Conservation (phyloP, 495 filamentous ascomycete species). For the Hypoxylon crocopeplum region DNA sequence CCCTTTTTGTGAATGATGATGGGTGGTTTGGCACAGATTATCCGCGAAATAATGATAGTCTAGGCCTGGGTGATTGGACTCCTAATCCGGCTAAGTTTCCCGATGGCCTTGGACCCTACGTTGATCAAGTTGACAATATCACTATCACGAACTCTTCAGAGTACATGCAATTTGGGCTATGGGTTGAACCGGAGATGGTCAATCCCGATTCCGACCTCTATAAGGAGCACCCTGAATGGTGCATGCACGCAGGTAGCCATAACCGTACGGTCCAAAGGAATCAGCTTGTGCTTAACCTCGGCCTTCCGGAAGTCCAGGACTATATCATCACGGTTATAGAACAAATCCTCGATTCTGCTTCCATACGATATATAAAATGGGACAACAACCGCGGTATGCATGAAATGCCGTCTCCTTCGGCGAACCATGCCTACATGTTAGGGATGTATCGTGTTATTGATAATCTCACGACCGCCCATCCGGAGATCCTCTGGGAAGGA, state of each 20-base stretch:
- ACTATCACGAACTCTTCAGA: slow-evolving; percentile 49
- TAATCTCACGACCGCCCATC: slow-evolving; percentile 58
- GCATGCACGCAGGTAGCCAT: slow-evolving; percentile 57
- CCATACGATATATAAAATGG: slow-evolving; percentile 64
- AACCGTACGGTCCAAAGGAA: slow-evolving; percentile 57
- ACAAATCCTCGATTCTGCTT: slow-evolving; percentile 52
- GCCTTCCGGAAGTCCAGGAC: slow-evolving; percentile 59
- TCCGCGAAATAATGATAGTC: slow-evolving; percentile 54
- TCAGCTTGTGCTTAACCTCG: slow-evolving; percentile 62
- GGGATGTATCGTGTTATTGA: slow-evolving; percentile 62
- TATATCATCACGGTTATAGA: slow-evolving; percentile 59
- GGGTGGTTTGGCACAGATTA: slow-evolving; percentile 65
- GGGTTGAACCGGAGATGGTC: slow-evolving; percentile 67
- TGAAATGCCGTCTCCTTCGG: slow-evolving; percentile 56
- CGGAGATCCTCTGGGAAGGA: slow-evolving; percentile 63
- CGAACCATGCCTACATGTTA: slow-evolving; percentile 59
- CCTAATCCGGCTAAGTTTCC: slow-evolving; percentile 61
- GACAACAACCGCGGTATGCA: slow-evolving; percentile 64
- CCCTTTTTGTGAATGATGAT: slow-evolving; percentile 63
- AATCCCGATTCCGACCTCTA: slow-evolving; percentile 62
- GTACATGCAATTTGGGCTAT: slow-evolving; percentile 59
- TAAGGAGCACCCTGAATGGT: slow-evolving; percentile 61
- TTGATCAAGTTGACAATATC: slow-evolving; percentile 52
- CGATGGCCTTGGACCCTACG: slow-evolving; percentile 53
- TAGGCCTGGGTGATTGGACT: slow-evolving; percentile 62